Percentiles rank a stretch among this genome's conserved stretches.
These are phyloP conservation scores for Phyllosticta citribraziliensis DNA, from an alignment of 2,329 filamentous ascomycete genomes.

Conservation along the genomic window DNA sequence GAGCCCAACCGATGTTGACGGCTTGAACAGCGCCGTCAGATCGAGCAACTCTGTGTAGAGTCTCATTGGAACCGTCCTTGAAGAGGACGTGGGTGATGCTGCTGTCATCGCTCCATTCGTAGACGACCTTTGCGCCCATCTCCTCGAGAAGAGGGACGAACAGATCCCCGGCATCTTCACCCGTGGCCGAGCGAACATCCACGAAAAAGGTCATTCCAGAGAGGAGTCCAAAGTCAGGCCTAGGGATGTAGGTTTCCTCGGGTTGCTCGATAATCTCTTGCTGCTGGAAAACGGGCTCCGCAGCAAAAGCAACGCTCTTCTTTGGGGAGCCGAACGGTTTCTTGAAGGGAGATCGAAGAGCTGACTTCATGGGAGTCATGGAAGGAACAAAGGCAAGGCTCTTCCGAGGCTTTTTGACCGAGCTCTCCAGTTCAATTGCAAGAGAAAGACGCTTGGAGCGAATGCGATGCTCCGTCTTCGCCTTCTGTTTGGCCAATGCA, in stretches of 20 bases:
- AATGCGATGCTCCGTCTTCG: slow-evolving; percentile 6
- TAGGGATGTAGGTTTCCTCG: slow-evolving; percentile 13
- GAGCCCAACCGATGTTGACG: slow-evolving; percentile 78
- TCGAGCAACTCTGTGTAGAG: slow-evolving; percentile 68
- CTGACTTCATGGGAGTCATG: slow-evolving; percentile 17
- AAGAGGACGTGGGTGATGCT: slow-evolving; percentile 83
- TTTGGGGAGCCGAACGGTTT: slow-evolving; percentile 24
- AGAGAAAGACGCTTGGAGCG: slow-evolving; percentile 7
- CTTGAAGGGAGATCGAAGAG: slow-evolving; percentile 25
- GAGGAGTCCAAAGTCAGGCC: slow-evolving; percentile 18
- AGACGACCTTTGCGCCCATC: slow-evolving; percentile 74
- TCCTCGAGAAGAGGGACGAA: slow-evolving; percentile 70
- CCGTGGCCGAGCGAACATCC: slow-evolving; percentile 74
- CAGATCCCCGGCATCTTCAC: slow-evolving; percentile 52
- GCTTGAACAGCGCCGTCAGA: slow-evolving; percentile 60
- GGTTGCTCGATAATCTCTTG: slow-evolving; percentile 9
- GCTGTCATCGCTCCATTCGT: slow-evolving; percentile 62
- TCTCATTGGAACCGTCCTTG: slow-evolving; percentile 75
- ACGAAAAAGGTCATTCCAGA: slow-evolving; percentile 67
- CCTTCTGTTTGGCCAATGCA: slow-evolving; percentile 2
- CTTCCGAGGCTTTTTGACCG: slow-evolving; percentile 9
- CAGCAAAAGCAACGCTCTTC: slow-evolving; percentile 27
- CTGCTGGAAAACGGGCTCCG: background rate
- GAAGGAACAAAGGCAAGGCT: slow-evolving; percentile 9
- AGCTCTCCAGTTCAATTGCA: slow-evolving; percentile 7